A percentile compares a stretch with the other conserved stretches of the same genome.
These are phyloP conservation scores for Ogataea hybrid DNA, from an alignment of 1,139 yeast species.

Conservation along the genomic window DNA sequence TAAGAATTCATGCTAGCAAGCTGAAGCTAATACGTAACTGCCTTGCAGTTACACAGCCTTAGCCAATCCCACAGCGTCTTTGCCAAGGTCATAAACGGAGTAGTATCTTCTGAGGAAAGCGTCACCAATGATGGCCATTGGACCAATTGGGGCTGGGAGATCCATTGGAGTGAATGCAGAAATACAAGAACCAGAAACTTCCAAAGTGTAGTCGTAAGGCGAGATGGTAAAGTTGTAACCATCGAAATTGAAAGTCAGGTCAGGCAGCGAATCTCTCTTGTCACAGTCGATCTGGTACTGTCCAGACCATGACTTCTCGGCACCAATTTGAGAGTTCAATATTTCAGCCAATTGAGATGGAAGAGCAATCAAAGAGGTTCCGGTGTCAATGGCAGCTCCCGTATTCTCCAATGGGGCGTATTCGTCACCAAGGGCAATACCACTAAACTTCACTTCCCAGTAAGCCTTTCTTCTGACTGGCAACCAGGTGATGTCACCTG, in stretches of 20 bases:
- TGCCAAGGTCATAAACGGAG: constrained; percentile 87
- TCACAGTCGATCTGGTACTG: constrained; percentile 93
- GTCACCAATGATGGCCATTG: constrained; percentile 93
- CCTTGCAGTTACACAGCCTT: constrained; percentile 42
- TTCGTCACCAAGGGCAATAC: constrained; percentile 88
- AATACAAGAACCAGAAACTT: constrained; percentile 90
- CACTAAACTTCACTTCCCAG: constrained; percentile 96
- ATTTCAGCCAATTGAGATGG: constrained; percentile 96
- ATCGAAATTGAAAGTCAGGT: constrained; percentile 80
- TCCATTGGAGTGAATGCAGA: constrained; percentile 97
- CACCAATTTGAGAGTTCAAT: constrained; percentile 92
- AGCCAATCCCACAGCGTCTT: constrained; percentile 93
- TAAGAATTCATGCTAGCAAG: constrained; percentile 6
- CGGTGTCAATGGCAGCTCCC: constrained; percentile 98
- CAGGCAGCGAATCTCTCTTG: constrained; percentile 79
- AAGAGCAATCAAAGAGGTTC: constrained; percentile 91
- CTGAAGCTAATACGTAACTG: not conserved
- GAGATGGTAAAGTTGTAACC: constrained; percentile 89
- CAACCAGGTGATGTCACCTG: constrained; percentile 87
- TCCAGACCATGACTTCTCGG: constrained; percentile 95
- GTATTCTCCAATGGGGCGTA: constrained; percentile 75
- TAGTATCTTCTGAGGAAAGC: constrained; percentile 94
- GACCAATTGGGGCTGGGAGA: constrained; percentile 95
- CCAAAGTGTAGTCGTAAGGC: constrained; percentile 89
- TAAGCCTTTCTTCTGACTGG: constrained; percentile 99